phyloP scores from a whole-genome alignment of 495 filamentous ascomycete species.

The Neurospora tetrasperma region DNA sequence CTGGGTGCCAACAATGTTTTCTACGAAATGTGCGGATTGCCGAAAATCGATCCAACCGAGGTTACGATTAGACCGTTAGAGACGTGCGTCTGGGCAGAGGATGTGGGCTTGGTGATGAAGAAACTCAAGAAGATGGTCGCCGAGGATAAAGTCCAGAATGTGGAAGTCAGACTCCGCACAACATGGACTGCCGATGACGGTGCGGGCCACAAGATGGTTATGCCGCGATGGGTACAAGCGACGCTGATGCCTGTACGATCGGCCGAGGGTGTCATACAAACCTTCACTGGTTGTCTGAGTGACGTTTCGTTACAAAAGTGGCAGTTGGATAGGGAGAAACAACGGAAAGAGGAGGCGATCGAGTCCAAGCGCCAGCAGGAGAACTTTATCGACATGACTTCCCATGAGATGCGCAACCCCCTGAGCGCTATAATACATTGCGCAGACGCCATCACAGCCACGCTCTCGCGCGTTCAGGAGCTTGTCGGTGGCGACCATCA shows the following conservation, averaged over 20 bases:
- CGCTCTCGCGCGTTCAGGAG: conserved; percentile 20
- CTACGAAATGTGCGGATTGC: conserved; percentile 33
- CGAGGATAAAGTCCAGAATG: conserved; percentile 20
- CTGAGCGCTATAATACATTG: conserved; percentile 63
- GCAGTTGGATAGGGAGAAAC: conserved; percentile 28
- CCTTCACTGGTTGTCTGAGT: conserved; percentile 29
- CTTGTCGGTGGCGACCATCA: conserved; percentile 10
- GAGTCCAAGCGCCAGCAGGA: conserved; percentile 43
- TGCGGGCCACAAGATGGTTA: conserved; percentile 17
- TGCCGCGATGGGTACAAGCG: conserved; percentile 25
- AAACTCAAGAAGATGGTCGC: conserved; percentile 20
- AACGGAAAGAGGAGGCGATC: conserved; percentile 34
- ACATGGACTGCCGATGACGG: conserved; percentile 22
- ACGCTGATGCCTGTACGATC: conserved; percentile 27
- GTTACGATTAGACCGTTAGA: conserved; percentile 27
- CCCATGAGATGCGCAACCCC: conserved; percentile 70
- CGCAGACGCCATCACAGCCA: conserved; percentile 42
- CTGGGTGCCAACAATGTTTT: conserved; percentile 36
- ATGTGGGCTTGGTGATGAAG: conserved; percentile 14
- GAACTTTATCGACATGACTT: conserved; percentile 71
- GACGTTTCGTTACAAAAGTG: conserved; percentile 30
- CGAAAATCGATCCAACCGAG: conserved; percentile 21
- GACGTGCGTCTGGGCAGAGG: conserved; percentile 23
- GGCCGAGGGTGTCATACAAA: conserved; percentile 21
- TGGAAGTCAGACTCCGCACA: conserved; percentile 27